phyloP scores from a whole-genome alignment of 257 asterid genomes.

The Forsythia suspensa region DNA sequence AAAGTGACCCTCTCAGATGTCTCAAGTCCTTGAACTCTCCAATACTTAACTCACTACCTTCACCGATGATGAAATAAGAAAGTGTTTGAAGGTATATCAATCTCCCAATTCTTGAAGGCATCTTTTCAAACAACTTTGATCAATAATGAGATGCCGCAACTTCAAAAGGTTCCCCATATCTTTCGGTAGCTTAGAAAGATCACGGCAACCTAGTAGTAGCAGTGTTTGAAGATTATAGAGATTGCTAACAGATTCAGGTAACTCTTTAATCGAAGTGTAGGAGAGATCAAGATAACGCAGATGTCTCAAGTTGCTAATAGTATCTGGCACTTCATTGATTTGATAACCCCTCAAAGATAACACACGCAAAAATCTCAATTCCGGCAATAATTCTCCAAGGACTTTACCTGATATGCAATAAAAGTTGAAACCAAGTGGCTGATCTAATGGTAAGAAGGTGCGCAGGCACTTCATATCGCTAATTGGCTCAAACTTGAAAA shows the following conservation, averaged over 20 bases:
- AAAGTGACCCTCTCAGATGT: slow-evolving; percentile 47
- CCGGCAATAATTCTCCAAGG: slow-evolving; percentile 38
- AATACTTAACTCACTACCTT: slow-evolving; percentile 29
- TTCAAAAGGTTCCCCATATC: not conserved
- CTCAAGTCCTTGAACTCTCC: slow-evolving; percentile 26
- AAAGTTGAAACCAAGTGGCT: no score
- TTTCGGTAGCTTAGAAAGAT: no score
- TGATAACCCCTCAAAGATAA: slow-evolving; percentile 53
- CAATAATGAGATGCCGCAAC: slow-evolving; percentile 45
- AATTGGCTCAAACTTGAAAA: slow-evolving; percentile 17
- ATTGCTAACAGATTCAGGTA: slow-evolving; percentile 44
- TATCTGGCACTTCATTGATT: slow-evolving; percentile 48
- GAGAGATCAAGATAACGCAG: slow-evolving; percentile 54
- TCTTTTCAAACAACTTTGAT: slow-evolving; percentile 38
- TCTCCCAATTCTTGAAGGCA: slow-evolving; percentile 53
- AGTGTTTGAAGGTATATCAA: slow-evolving; percentile 51
- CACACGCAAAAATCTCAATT: slow-evolving; percentile 40
- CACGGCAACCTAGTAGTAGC: slow-evolving; percentile 37
- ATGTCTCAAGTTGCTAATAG: slow-evolving; percentile 48
- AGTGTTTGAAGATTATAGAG: slow-evolving; percentile 46
- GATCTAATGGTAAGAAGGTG: slow-evolving; percentile 45
- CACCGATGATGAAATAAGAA: slow-evolving; percentile 49
- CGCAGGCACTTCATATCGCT: slow-evolving; percentile 25
- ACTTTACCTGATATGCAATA: slow-evolving; percentile 41
- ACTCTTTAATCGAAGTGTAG: slow-evolving; percentile 36